Conservation (phyloP, 768 basidiomycete species). For the Asterophora parasitica region DNA sequence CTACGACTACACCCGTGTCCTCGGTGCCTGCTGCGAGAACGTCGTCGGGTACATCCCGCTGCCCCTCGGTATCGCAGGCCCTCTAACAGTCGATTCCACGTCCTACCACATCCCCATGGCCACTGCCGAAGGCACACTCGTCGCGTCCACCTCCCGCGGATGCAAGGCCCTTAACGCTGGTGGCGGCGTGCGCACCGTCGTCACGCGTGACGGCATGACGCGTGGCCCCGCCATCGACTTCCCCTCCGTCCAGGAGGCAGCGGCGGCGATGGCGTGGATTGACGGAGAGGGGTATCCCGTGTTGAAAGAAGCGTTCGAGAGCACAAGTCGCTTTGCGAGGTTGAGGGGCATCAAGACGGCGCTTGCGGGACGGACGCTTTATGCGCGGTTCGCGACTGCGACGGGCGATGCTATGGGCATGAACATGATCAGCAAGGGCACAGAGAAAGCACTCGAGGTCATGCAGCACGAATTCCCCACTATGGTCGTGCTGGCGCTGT, state of each 20-base stretch:
- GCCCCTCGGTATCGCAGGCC: slow-evolving; percentile 95
- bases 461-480: slow-evolving; percentile 79
- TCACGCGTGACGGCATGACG: slow-evolving; percentile 94
- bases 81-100: slow-evolving; percentile 83
- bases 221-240: slow-evolving; percentile 98
- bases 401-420: slow-evolving; percentile 99
- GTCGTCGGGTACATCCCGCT: slow-evolving; percentile 96
- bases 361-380: slow-evolving; percentile 90
- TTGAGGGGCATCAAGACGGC: slow-evolving; percentile 82
- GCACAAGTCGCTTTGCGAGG: slow-evolving; percentile 89
- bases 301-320: slow-evolving; percentile 86
- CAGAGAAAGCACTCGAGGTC: slow-evolving; percentile 86
- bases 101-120: slow-evolving; percentile 95
- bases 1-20: slow-evolving; percentile 92
- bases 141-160: slow-evolving; percentile 94
- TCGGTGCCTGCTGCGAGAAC: slow-evolving; percentile 98
- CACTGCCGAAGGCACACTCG: slow-evolving; percentile 98
- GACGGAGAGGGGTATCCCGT: slow-evolving; percentile 74
- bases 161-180: slow-evolving; percentile 97
- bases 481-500: slow-evolving; percentile 87
- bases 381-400: slow-evolving; percentile 87
- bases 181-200: slow-evolving; percentile 91
- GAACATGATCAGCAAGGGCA: slow-evolving; percentile 99
- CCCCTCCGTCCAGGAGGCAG: slow-evolving; percentile 74
- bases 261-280: slow-evolving; percentile 84